Evolutionary conservation across 2,329 filamentous ascomycete species (phyloP).

Genomic region (Metarhizium robertsii): DNA sequence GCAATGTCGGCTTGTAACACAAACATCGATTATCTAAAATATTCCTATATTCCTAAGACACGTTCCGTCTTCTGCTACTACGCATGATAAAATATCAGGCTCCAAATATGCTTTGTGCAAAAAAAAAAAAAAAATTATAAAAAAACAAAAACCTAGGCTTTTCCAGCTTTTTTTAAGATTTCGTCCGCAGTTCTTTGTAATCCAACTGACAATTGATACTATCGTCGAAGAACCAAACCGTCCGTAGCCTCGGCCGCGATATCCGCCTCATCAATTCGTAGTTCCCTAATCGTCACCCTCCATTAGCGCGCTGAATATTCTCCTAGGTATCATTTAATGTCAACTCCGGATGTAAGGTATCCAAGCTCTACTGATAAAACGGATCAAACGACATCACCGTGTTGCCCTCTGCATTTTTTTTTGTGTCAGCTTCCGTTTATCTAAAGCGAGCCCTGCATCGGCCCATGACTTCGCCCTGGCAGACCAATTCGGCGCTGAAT

Average conservation of each 20-base stretch:
- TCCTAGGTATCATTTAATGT: constrained; percentile 3
- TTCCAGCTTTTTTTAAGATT: background rate
- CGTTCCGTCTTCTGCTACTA: background rate
- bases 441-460: constrained; percentile 86
- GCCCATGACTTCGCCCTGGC: constrained; percentile 98
- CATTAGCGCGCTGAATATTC: background rate
- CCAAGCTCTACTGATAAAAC: background rate
- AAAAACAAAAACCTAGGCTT: background rate
- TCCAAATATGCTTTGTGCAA: background rate
- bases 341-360: background rate
- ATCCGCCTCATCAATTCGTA: background rate
- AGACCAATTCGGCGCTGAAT: constrained; percentile 97
- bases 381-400: background rate
- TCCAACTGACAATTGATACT: background rate
- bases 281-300: background rate
- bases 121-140: background rate
- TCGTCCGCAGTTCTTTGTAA: background rate
- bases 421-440: constrained; percentile 23
- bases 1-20: background rate
- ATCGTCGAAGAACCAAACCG: background rate
- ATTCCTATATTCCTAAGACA: constrained; percentile 1
- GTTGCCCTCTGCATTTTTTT: background rate
- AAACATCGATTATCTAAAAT: constrained; percentile 1
- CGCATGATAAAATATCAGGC: background rate
- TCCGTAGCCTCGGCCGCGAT: background rate